These are phyloP conservation scores for Calendula officinalis DNA, from an alignment of 129 eudicot genomes.

Conservation along the genomic window DNA sequence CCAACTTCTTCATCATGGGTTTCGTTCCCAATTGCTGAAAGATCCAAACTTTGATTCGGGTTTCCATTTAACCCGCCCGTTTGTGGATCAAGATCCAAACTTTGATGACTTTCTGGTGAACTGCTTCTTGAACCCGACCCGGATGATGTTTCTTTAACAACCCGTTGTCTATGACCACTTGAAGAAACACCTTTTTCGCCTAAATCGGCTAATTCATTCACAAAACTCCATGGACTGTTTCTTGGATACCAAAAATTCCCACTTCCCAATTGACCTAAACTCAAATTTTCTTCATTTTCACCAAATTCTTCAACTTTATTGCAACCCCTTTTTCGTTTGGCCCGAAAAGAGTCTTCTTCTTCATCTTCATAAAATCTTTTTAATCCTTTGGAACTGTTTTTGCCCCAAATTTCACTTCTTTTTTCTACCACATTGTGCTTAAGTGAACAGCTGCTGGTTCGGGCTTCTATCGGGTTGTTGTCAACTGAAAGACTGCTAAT, in stretches of 20 bases:
- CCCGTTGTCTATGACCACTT: constrained; percentile 37
- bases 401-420: constrained; percentile 52
- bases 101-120: constrained; percentile 59
- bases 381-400: constrained; percentile 41
- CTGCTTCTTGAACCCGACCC: constrained; percentile 55
- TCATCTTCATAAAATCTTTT: constrained; percentile 61
- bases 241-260: constrained; percentile 61
- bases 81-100: constrained; percentile 47
- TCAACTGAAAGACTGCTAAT: constrained; percentile 44
- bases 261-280: constrained; percentile 56
- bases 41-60: constrained; percentile 40
- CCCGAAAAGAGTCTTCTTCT: constrained; percentile 54
- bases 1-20: constrained; percentile 53
- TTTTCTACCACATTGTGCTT: constrained; percentile 62
- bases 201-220: constrained; percentile 45
- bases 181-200: constrained; percentile 55
- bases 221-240: constrained; percentile 63
- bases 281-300: constrained; percentile 37
- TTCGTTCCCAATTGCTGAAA: constrained; percentile 32
- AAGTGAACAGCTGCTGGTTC: constrained; percentile 47
- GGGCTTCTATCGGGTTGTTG: constrained; percentile 60
- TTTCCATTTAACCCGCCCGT: constrained; percentile 53
- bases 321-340: constrained; percentile 62
- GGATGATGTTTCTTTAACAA: constrained; percentile 45
- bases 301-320: constrained; percentile 36